Evolutionary conservation across 2,329 filamentous ascomycete species (phyloP), one percentile per base, ranked within the genome.

Genomic region (Calcarisporium arbuscula): DNA sequence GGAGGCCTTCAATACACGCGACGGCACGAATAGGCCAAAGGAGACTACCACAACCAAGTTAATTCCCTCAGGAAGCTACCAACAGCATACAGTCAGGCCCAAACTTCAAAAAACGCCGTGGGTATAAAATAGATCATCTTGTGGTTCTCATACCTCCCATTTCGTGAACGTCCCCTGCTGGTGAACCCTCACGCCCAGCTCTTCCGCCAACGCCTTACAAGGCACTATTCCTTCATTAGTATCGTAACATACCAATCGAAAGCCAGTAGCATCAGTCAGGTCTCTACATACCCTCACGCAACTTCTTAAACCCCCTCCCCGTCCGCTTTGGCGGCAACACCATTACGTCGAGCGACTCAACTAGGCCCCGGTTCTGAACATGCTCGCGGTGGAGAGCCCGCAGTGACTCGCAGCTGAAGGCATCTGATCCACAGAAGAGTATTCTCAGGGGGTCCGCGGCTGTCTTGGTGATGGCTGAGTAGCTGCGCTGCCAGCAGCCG

Each of bases 361-460:
- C 79, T 9, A 77, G 62, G 14, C 61, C 60, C 6, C 62, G 69
- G 36, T 70, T 69, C 34, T 50, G 52, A 18, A 56, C 41, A 34
- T 79, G 70, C 52, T 86, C 82, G 5, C 62, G 51, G 47, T 82
- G 58, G 21, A 98, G 64, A 6, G 84, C 83, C 39, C 65, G 64
- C 32, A 98, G 67, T 2, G 87, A 86, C 34, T 73, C 74, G 50
- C 82, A 82, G 64, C 90, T 95, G 60, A 96, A 95, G 3, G 80
- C 71, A 58, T 98, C 92, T 4, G 90, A 92, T 43, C 92, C 92
- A 61, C 89, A 96, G 62, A 95, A 98, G 5, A 98, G 72, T 35
- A 98, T 87, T 21, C 80, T 74, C 20, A 98, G 68, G 4, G 86
- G 84, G 5, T 77, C 69, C 1, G 69, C 64, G 12, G 40, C 14